Conservation (phyloP, 495 filamentous ascomycete genomes). For the Pyrenula massariospora region DNA sequence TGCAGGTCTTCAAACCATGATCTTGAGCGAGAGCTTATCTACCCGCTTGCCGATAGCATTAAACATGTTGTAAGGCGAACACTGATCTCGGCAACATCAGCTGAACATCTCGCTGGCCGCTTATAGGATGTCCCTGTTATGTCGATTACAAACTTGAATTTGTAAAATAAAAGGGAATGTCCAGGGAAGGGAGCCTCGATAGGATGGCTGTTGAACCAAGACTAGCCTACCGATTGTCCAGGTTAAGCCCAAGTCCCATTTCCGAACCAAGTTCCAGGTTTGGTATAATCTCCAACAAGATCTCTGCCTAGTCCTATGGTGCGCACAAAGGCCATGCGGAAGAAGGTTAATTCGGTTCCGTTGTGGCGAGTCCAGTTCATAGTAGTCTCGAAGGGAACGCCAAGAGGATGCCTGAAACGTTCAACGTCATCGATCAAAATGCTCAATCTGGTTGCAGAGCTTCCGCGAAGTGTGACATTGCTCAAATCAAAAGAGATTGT, state of each 20-base stretch:
- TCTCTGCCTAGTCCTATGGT: constrained; percentile 37
- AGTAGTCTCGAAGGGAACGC: constrained; percentile 23
- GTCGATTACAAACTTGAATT: no score
- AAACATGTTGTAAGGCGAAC: no score
- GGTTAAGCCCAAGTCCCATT: constrained; percentile 45
- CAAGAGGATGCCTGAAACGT: constrained; percentile 33
- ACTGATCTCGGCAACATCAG: no score
- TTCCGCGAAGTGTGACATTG: constrained; percentile 12
- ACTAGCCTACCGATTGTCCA: no score
- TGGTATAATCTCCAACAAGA: constrained; percentile 63
- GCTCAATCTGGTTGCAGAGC: constrained; percentile 42
- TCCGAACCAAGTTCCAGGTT: constrained; percentile 54
- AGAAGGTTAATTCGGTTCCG: constrained; percentile 52
- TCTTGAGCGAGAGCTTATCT: no score
- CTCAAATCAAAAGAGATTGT: constrained; percentile 37
- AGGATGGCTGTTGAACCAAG: no score
- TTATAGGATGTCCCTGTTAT: no score
- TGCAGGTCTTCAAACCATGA: no score
- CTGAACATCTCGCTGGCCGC: no score
- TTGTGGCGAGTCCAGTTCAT: constrained; percentile 33
- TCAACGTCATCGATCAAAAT: constrained; percentile 50
- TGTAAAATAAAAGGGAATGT: no score
- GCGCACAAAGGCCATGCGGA: constrained; percentile 67
- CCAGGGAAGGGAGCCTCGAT: no score
- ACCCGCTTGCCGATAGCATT: no score